These are phyloP conservation scores for Suhomyces kunorum DNA, from an alignment of 1,139 yeast species.

Conservation along the genomic window DNA sequence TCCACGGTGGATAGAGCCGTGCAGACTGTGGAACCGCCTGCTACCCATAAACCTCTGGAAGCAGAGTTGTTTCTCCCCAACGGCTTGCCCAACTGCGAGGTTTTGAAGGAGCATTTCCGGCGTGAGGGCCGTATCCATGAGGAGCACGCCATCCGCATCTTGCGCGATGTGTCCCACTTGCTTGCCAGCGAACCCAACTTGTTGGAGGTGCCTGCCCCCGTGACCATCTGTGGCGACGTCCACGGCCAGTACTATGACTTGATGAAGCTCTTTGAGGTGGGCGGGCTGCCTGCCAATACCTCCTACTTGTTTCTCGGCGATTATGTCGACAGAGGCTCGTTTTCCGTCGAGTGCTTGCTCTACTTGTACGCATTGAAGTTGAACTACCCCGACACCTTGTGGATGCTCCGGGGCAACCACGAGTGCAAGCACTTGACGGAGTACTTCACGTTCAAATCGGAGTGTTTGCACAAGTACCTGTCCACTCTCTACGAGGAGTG, in stretches of 20 bases:
- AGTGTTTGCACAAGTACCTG: constrained; percentile 85
- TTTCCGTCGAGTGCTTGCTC: constrained; percentile 84
- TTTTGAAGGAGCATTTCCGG: constrained; percentile 71
- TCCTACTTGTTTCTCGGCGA: constrained; percentile 89
- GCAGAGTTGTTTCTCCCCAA: constrained; percentile 60
- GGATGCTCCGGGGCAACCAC: constrained; percentile 91
- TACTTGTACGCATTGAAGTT: constrained; percentile 80
- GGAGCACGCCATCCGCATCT: constrained; percentile 69
- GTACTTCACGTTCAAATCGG: constrained; percentile 89
- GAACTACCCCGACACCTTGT: constrained; percentile 73
- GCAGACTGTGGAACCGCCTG: constrained; percentile 67
- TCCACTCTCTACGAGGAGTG: constrained; percentile 69
- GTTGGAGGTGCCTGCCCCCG: constrained; percentile 84
- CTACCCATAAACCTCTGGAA: constrained; percentile 64
- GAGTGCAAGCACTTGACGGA: constrained; percentile 94
- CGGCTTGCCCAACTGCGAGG: constrained; percentile 73
- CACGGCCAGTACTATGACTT: constrained; percentile 95
- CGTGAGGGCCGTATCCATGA: constrained; percentile 79
- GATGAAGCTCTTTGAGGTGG: constrained; percentile 89
- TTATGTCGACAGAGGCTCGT: constrained; percentile 94
- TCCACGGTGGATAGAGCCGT: constrained; percentile 74
- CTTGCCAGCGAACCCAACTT: constrained; percentile 76
- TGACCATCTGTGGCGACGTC: constrained; percentile 94
- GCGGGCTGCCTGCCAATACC: constrained; percentile 81
- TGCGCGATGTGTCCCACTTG: constrained; percentile 58